Conservation (phyloP, 495 filamentous ascomycete species). For the Amniculicola lignicola region DNA sequence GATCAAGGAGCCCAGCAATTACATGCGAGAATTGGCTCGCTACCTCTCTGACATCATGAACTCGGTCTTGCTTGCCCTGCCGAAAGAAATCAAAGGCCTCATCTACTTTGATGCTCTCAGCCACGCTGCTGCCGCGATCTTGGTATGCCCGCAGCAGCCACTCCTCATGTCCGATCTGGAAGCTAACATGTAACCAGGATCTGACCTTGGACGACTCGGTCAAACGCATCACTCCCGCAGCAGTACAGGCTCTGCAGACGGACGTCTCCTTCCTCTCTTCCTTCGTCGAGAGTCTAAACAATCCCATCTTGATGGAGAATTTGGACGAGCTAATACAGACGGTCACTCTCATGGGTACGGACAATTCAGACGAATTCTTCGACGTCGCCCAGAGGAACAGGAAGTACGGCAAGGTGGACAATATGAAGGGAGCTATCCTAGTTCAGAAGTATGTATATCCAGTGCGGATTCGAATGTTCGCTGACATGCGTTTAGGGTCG, state of each 20-base stretch:
- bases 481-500: constrained; percentile 1
- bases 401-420: constrained; percentile 92
- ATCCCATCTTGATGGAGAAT: constrained; percentile 75
- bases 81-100: constrained; percentile 90
- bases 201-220: constrained; percentile 78
- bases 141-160: constrained; percentile 56
- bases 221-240: constrained; percentile 80
- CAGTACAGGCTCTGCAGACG: constrained; percentile 71
- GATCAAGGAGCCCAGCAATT: constrained; percentile 72
- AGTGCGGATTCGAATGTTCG: not conserved
- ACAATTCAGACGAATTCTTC: constrained; percentile 83
- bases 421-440: constrained; percentile 76
- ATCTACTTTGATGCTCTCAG: constrained; percentile 96
- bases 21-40: constrained; percentile 87
- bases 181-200: constrained; percentile 48
- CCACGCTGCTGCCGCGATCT: constrained; percentile 82
- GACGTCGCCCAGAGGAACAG: constrained; percentile 80
- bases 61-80: constrained; percentile 84
- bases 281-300: constrained; percentile 80
- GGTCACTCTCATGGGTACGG: constrained; percentile 76
- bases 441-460: constrained; percentile 65
- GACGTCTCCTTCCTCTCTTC: constrained; percentile 78
- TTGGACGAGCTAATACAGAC: constrained; percentile 93
- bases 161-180: too few relatives aligned
- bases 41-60: constrained; percentile 98